Evolutionary conservation across 1,139 yeast genomes (phyloP).

Genomic region (Yamadazyma songkhlaensis): DNA sequence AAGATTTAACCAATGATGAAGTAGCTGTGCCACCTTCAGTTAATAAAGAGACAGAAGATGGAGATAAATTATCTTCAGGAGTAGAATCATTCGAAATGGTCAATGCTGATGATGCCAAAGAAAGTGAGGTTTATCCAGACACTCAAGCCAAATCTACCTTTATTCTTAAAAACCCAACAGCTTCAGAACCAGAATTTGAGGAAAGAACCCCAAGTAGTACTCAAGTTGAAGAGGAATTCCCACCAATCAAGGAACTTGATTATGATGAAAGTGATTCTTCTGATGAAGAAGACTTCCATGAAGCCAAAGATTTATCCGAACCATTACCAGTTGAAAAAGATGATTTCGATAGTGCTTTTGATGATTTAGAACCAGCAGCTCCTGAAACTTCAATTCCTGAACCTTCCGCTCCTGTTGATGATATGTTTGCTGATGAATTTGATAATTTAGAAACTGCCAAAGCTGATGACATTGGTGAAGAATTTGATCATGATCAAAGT

Average conservation of each 20-base stretch:
- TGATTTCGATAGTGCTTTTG: constrained; percentile 38
- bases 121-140: constrained; percentile 7
- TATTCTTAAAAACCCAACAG: constrained; percentile 11
- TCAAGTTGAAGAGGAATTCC: constrained; percentile 51
- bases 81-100: constrained; percentile 55
- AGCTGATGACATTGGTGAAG: constrained; percentile 30
- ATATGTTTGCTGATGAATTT: constrained; percentile 38
- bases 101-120: constrained; percentile 43
- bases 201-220: background rate
- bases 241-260: constrained; percentile 67
- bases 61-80: constrained; percentile 44
- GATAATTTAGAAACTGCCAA: constrained; percentile 44
- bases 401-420: constrained; percentile 15
- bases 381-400: constrained; percentile 17
- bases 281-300: constrained; percentile 20
- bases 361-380: constrained; percentile 39
- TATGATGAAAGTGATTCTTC: constrained; percentile 55
- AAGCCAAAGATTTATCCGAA: constrained; percentile 14
- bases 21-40: constrained; percentile 12
- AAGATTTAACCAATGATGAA: constrained; percentile 16
- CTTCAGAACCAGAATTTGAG: constrained; percentile 3
- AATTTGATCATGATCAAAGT: constrained; percentile 9
- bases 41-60: constrained; percentile 24
- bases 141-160: constrained; percentile 7
- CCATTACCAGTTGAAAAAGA: constrained; percentile 9